Evolutionary conservation across 163 green algal species (phyloP).

Genomic region (Volvox carteri): DNA sequence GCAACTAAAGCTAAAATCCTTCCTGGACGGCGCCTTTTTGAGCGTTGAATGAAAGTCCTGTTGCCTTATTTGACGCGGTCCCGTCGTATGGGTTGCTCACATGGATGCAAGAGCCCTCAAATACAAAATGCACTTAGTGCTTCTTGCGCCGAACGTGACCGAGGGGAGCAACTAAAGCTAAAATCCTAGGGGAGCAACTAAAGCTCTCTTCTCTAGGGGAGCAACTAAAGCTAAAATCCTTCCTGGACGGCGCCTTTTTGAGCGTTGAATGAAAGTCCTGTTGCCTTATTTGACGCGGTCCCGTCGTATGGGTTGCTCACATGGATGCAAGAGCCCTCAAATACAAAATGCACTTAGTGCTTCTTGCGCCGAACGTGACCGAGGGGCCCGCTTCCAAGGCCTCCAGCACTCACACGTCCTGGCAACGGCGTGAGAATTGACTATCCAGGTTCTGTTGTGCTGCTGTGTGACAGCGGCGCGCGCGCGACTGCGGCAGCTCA

Average conservation of each 20-base stretch:
- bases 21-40: not conserved
- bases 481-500: constrained; percentile 79
- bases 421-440: not conserved
- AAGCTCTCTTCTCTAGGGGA: not conserved
- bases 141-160: too few relatives aligned
- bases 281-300: too few relatives aligned
- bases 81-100: too few relatives aligned
- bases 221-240: not conserved
- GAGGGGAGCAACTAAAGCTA: too few relatives aligned
- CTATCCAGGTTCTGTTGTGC: too few relatives aligned
- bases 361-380: not conserved
- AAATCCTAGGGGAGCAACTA: too few relatives aligned
- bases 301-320: too few relatives aligned
- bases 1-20: not conserved
- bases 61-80: too few relatives aligned
- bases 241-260: not conserved
- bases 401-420: not conserved
- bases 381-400: not conserved
- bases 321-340: not conserved
- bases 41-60: not conserved
- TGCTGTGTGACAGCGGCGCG: constrained; percentile 72
- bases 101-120: not conserved
- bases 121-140: not conserved
- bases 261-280: not conserved
- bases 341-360: not conserved